Percentiles rank a stretch among this genome's conserved stretches.
Evolutionary conservation across 345 rosid species (phyloP).

Genomic region (Pistacia atlantica): DNA sequence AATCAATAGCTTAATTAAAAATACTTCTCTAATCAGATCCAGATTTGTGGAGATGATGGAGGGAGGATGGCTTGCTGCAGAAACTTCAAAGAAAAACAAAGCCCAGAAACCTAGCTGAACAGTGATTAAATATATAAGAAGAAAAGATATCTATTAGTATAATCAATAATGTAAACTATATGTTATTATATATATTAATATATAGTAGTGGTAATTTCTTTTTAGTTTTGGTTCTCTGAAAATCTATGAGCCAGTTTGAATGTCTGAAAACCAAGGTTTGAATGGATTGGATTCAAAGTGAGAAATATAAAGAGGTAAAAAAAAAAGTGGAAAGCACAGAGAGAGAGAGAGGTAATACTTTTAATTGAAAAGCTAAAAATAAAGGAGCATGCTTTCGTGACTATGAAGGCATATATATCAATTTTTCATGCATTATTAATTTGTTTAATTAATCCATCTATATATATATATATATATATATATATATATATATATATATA

Average conservation of each 20-base stretch:
- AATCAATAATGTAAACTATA: not conserved
- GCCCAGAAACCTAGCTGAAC: not conserved
- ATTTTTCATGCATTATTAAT: not conserved
- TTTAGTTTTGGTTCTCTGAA: slow-evolving; percentile 23
- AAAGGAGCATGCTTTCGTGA: slow-evolving; percentile 6
- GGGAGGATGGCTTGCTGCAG: not conserved
- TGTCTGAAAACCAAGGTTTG: slow-evolving; percentile 33
- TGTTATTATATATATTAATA: no score
- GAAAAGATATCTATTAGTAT: not conserved
- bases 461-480: no score
- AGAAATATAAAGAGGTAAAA: slow-evolving; percentile 12
- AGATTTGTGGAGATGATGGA: slow-evolving; percentile 31
- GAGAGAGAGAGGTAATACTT: not conserved
- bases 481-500: no score
- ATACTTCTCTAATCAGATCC: slow-evolving; percentile 27
- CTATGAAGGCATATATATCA: not conserved
- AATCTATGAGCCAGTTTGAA: slow-evolving; percentile 21
- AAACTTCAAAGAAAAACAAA: not conserved
- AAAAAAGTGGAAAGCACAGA: not conserved
- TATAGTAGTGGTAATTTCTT: slow-evolving; percentile 5
- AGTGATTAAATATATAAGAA: not conserved
- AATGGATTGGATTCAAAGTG: slow-evolving; percentile 23
- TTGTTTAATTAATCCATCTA: not conserved
- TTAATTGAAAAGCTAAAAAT: not conserved
- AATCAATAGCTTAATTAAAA: no score